Evolutionary conservation across 176 grass and related monocot species (phyloP).

Genomic region (Rhynchospora pubera): DNA sequence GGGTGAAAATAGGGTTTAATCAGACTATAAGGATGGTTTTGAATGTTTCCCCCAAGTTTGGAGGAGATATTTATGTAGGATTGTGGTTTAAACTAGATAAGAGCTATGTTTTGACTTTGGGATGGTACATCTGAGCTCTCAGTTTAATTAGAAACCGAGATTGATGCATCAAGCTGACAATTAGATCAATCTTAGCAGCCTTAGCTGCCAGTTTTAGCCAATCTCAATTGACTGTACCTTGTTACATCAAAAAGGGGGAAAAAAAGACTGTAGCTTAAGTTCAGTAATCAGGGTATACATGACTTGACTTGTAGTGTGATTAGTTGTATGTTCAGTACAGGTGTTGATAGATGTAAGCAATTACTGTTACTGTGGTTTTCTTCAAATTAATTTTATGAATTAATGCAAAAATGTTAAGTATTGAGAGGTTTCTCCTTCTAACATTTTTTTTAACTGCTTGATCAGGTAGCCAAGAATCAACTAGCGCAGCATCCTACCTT

Average conservation of each 20-base stretch:
- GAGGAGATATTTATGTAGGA: constrained; percentile 10
- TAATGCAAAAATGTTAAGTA: not conserved
- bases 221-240: not conserved
- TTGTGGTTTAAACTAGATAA: not conserved
- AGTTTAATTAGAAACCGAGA: not conserved
- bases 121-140: not conserved
- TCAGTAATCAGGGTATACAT: not conserved
- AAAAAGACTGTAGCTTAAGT: not conserved
- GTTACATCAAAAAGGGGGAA: too few relatives aligned
- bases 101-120: not conserved
- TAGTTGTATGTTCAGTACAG: not conserved
- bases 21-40: not conserved
- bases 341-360: not conserved
- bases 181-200: not conserved
- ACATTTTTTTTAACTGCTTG: not conserved
- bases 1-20: constrained; percentile 7
- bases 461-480: constrained; percentile 27
- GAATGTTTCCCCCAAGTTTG: not conserved
- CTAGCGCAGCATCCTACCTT: not conserved
- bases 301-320: not conserved
- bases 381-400: not conserved
- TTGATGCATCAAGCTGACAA: not conserved
- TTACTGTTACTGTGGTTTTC: not conserved
- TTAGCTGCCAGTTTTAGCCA: not conserved
- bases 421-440: not conserved